Percentiles rank a stretch among this genome's conserved stretches.
Evolutionary conservation across 257 asterid genomes (phyloP).

Genomic region (Capsicum pubescens): DNA sequence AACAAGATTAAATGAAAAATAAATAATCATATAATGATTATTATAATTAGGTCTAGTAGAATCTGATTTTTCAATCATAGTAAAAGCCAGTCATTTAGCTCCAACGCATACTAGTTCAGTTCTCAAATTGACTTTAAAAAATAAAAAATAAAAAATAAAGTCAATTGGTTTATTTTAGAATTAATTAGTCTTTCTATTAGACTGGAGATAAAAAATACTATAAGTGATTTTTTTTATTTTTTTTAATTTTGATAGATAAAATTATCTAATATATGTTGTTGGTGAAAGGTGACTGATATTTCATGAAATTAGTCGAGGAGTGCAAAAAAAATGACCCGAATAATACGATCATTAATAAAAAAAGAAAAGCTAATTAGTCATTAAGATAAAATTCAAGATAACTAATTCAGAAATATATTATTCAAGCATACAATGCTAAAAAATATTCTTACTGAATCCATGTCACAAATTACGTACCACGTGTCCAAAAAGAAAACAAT

Average conservation of each 20-base stretch:
- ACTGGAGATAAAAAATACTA: no score
- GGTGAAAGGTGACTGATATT: no score
- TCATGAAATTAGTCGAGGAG: no score
- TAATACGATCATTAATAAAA: no score
- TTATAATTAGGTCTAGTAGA: neutral
- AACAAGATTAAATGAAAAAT: constrained; percentile 6
- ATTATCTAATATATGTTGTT: no score
- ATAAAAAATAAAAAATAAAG: neutral
- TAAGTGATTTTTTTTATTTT: no score
- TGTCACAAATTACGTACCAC: neutral
- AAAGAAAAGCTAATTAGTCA: no score
- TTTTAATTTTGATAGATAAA: no score
- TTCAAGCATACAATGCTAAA: neutral
- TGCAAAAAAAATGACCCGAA: no score
- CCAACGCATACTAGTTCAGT: neutral
- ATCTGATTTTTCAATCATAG: neutral
- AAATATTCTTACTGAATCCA: neutral
- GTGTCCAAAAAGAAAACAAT: neutral
- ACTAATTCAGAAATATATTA: constrained; percentile 5
- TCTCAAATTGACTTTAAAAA: neutral
- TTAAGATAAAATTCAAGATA: neutral
- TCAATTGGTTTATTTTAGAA: neutral
- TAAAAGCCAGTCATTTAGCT: neutral
- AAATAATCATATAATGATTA: neutral
- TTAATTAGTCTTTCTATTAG: neutral